Percentiles rank a stretch among this genome's conserved stretches.
phyloP scores from a whole-genome alignment of 1,139 yeast genomes.

The Nakaseomyces kungkrabaensis region DNA sequence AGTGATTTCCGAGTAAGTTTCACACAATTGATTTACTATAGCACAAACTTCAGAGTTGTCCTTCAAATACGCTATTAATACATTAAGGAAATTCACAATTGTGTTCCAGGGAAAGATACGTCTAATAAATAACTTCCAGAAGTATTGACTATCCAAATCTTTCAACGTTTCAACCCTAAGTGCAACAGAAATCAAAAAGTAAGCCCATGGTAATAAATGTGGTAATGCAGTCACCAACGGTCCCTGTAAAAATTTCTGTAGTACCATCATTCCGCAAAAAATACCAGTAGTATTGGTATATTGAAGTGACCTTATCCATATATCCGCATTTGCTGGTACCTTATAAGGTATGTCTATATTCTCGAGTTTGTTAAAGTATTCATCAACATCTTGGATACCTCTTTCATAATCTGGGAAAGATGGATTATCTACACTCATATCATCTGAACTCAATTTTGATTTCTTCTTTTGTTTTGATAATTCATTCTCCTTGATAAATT shows the following conservation, averaged over 20 bases:
- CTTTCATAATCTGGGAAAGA: slow-evolving; percentile 13
- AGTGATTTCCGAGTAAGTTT: slow-evolving; percentile 13
- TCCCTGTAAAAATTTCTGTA: slow-evolving; percentile 56
- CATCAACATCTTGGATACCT: slow-evolving; percentile 24
- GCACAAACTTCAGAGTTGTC: slow-evolving; percentile 18
- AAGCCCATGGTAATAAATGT: slow-evolving; percentile 63
- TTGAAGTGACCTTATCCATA: slow-evolving; percentile 51
- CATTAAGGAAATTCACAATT: slow-evolving; percentile 52
- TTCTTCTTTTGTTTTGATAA: slow-evolving; percentile 61
- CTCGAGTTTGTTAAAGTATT: slow-evolving; percentile 10
- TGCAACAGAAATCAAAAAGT: slow-evolving; percentile 54
- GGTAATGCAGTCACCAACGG: slow-evolving; percentile 63
- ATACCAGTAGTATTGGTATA: slow-evolving; percentile 54
- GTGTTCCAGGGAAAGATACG: slow-evolving; percentile 61
- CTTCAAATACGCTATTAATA: slow-evolving; percentile 24
- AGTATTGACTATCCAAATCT: slow-evolving; percentile 25
- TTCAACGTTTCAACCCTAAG: slow-evolving; percentile 37
- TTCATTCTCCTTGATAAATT: slow-evolving; percentile 57
- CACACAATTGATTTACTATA: slow-evolving; percentile 17
- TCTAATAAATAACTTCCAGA: slow-evolving; percentile 40
- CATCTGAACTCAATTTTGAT: slow-evolving; percentile 25
- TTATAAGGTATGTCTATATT: slow-evolving; percentile 10
- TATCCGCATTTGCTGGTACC: slow-evolving; percentile 28
- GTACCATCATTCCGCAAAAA: slow-evolving; percentile 55
- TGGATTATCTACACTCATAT: not conserved